Conservation (phyloP, 2,329 filamentous ascomycete genomes). For the Rugonectria rugulosa region DNA sequence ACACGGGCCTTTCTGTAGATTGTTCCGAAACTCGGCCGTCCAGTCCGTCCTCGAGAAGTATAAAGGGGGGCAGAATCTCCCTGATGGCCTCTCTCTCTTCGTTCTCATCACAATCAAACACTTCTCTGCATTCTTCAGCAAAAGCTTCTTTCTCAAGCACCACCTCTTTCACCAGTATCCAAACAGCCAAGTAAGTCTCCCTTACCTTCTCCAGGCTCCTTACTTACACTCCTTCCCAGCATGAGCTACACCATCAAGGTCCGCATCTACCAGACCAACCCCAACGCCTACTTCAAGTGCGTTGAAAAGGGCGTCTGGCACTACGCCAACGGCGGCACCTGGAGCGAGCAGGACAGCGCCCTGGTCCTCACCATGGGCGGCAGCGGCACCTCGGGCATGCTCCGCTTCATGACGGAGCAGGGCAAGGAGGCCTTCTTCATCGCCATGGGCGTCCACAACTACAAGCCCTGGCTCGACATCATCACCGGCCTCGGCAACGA, state of each 20-base stretch:
- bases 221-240: slow-evolving; percentile 13
- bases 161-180: background rate
- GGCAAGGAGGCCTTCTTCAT: slow-evolving; percentile 32
- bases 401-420: slow-evolving; percentile 32
- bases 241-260: slow-evolving; percentile 33
- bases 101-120: background rate
- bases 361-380: slow-evolving; percentile 25
- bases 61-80: background rate
- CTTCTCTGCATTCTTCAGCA: background rate
- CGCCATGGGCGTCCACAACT: slow-evolving; percentile 27
- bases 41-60: too few relatives aligned
- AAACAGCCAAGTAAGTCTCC: background rate
- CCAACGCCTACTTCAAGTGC: slow-evolving; percentile 29
- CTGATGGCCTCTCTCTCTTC: background rate
- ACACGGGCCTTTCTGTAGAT: too few relatives aligned
- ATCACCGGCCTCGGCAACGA: slow-evolving; percentile 26
- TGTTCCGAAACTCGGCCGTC: too few relatives aligned
- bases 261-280: slow-evolving; percentile 31
- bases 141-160: background rate
- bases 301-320: slow-evolving; percentile 31
- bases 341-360: slow-evolving; percentile 20
- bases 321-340: slow-evolving; percentile 29
- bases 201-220: background rate
- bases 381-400: slow-evolving; percentile 29
- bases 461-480: slow-evolving; percentile 33